Percentiles rank a stretch among this genome's conserved stretches.
Evolutionary conservation across 202 grass and related monocot genomes (phyloP).

Genomic region (Bolboschoenoplectus hybrid): DNA sequence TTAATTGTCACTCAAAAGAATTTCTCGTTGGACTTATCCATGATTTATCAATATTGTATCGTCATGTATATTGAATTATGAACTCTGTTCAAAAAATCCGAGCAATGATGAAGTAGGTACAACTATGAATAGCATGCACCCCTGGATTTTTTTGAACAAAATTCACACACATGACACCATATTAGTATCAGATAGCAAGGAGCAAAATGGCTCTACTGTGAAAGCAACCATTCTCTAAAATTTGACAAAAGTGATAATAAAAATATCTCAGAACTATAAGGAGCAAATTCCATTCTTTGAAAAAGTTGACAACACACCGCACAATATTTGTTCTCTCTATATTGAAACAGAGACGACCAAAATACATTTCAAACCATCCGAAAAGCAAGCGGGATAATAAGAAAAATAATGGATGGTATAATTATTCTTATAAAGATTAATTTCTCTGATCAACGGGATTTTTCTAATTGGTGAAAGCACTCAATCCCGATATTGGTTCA

Average conservation of each 20-base stretch:
- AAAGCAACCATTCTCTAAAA: not conserved
- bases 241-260: not conserved
- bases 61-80: not conserved
- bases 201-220: not conserved
- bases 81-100: not conserved
- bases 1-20: not conserved
- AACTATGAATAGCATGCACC: not conserved
- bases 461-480: not conserved
- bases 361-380: slow-evolving; percentile 20
- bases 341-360: slow-evolving; percentile 15
- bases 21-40: too few relatives aligned
- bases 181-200: not conserved
- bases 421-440: slow-evolving; percentile 37
- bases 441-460: slow-evolving; percentile 23
- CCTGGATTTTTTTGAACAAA: not conserved
- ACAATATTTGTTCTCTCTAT: slow-evolving; percentile 21
- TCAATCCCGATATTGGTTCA: slow-evolving; percentile 55
- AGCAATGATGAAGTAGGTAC: not conserved
- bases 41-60: not conserved
- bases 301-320: slow-evolving; percentile 26
- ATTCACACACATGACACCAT: not conserved
- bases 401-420: slow-evolving; percentile 24
- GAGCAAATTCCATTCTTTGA: slow-evolving; percentile 4
- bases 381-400: slow-evolving; percentile 1
- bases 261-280: not conserved